Conservation (phyloP, 805 yeast genomes). For the Ogataea allantospora region DNA sequence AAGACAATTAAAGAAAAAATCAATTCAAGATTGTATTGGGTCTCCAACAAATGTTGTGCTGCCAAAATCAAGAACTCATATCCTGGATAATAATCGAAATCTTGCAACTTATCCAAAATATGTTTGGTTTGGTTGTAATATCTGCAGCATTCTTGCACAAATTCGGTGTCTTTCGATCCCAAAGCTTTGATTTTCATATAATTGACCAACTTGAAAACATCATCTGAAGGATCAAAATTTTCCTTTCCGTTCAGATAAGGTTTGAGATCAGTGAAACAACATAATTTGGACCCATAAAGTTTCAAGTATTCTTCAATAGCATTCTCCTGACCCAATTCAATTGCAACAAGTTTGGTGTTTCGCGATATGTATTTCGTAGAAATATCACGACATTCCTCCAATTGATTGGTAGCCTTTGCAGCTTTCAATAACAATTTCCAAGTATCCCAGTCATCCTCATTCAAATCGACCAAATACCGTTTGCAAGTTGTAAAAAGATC, state of each 20-base stretch:
- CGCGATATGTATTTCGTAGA: conserved; percentile 42
- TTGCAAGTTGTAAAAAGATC: conserved; percentile 40
- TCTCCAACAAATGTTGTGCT: conserved; percentile 35
- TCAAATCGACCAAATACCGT: conserved; percentile 42
- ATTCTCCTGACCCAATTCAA: conserved; percentile 42
- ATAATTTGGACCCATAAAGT: conserved; percentile 52
- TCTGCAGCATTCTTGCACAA: conserved; percentile 34
- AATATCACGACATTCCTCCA: conserved; percentile 34
- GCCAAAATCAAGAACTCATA: conserved; percentile 64
- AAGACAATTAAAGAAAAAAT: conserved; percentile 44
- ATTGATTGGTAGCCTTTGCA: conserved; percentile 34
- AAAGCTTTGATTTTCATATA: conserved; percentile 44
- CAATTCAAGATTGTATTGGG: conserved; percentile 23
- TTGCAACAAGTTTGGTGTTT: conserved; percentile 53
- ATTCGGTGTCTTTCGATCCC: conserved; percentile 21
- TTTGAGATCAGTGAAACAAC: conserved; percentile 63
- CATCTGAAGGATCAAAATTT: conserved; percentile 13
- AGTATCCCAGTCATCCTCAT: conserved; percentile 73
- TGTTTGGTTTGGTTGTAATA: conserved; percentile 41
- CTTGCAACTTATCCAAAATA: conserved; percentile 40
- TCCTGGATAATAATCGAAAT: conserved; percentile 70
- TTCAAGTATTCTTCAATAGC: conserved; percentile 38
- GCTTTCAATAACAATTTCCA: conserved; percentile 61
- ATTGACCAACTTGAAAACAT: conserved; percentile 30
- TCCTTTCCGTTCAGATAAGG: conserved; percentile 21